Conservation (phyloP, 345 rosid species). For the Carallia pectinifolia region DNA sequence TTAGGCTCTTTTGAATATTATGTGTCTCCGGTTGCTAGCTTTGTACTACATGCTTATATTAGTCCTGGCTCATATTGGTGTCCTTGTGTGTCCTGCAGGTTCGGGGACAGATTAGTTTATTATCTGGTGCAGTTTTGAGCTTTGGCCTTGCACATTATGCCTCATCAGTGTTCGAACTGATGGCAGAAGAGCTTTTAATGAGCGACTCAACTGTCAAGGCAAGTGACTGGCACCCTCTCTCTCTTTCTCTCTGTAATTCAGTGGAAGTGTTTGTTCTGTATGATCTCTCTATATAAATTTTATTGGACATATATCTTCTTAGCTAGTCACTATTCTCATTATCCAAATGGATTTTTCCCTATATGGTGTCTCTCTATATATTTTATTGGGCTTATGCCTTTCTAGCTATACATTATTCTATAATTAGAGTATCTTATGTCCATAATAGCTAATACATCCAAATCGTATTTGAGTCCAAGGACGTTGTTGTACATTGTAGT, state of each 20-base stretch:
- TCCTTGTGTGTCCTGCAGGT: conserved; percentile 38
- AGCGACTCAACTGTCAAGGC: conserved; percentile 67
- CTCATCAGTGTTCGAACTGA: conserved; percentile 62
- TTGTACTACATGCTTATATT: neutral
- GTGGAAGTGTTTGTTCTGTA: too few relatives aligned
- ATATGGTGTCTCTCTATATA: too few relatives aligned
- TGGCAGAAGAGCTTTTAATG: conserved; percentile 77
- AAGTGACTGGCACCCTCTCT: conserved; percentile 21
- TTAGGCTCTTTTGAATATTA: neutral
- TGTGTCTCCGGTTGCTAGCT: neutral
- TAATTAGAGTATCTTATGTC: too few relatives aligned
- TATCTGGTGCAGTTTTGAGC: conserved; percentile 50
- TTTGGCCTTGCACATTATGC: conserved; percentile 66
- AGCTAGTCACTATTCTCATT: too few relatives aligned
- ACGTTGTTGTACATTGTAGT: too few relatives aligned
- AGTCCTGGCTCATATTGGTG: conserved; percentile 5
- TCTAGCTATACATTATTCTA: too few relatives aligned
- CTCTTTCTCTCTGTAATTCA: neutral
- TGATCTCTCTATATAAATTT: too few relatives aligned
- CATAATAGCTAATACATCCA: too few relatives aligned
- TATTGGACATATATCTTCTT: too few relatives aligned
- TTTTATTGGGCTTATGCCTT: too few relatives aligned
- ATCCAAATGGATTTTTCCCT: too few relatives aligned
- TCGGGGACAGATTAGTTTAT: conserved; percentile 55
- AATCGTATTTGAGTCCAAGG: too few relatives aligned